A percentile compares a stretch with the other conserved stretches of the same genome.
Evolutionary conservation across 257 asterid species (phyloP).

Genomic region (Solanum virginianum): DNA sequence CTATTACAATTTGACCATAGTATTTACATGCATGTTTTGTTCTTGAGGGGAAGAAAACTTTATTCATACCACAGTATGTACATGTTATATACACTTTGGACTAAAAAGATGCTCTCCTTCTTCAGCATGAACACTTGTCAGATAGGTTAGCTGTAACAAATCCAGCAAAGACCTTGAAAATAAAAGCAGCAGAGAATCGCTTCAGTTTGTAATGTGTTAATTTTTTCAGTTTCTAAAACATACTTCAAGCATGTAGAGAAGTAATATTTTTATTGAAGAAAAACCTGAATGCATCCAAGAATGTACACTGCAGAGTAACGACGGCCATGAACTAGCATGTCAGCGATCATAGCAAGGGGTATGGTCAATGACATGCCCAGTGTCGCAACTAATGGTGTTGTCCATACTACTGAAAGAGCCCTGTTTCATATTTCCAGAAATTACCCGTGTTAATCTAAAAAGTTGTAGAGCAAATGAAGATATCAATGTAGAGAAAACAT

Average conservation of each 20-base stretch:
- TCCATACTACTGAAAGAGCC: slow-evolving; percentile 81
- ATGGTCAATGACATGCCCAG: slow-evolving; percentile 74
- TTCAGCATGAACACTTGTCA: slow-evolving; percentile 28
- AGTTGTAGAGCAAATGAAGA: background rate
- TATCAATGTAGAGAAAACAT: background rate
- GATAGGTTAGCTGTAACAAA: slow-evolving; percentile 50
- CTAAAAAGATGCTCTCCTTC: slow-evolving; percentile 7
- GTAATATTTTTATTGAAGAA: background rate
- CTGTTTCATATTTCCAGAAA: slow-evolving; percentile 13
- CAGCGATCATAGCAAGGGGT: slow-evolving; percentile 75
- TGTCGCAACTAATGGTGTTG: slow-evolving; percentile 78
- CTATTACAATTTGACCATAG: background rate
- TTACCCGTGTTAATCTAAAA: background rate
- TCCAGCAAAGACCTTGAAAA: slow-evolving; percentile 64
- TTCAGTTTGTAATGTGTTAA: background rate
- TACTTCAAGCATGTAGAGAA: background rate
- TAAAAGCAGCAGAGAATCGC: background rate
- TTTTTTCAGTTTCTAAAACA: background rate
- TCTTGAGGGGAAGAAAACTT: background rate
- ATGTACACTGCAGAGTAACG: slow-evolving; percentile 50
- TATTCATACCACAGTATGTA: background rate
- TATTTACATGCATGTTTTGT: background rate
- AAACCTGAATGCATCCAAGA: slow-evolving; percentile 63
- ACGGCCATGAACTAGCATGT: slow-evolving; percentile 66
- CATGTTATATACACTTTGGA: background rate